These are phyloP conservation scores for Pythium phragmitis DNA, from an alignment of 352 stramenopile genomes.

Conservation along the genomic window DNA sequence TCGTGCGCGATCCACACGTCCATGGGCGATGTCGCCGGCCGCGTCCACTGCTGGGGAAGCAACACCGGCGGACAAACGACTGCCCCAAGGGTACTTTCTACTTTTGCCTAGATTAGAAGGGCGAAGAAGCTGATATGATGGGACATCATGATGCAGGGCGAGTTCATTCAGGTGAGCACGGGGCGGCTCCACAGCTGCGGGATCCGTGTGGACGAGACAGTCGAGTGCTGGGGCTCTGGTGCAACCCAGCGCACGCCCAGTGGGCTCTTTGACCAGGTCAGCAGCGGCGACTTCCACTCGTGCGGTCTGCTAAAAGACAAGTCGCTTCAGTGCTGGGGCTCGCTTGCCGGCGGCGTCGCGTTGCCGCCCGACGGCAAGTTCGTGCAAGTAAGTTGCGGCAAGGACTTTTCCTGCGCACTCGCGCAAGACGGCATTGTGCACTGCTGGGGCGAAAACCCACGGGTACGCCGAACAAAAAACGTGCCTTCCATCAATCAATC, in stretches of 20 bases:
- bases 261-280: slow-evolving; percentile 82
- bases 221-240: slow-evolving; percentile 74
- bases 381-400: slow-evolving; percentile 77
- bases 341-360: slow-evolving; percentile 30
- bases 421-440: slow-evolving; percentile 41
- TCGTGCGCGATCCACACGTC: slow-evolving; percentile 77
- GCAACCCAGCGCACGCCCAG: slow-evolving; percentile 46
- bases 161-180: slow-evolving; percentile 81
- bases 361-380: slow-evolving; percentile 51
- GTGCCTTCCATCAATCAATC: no score
- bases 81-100: slow-evolving; percentile 31
- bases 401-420: slow-evolving; percentile 62
- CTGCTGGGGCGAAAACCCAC: slow-evolving; percentile 73
- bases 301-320: slow-evolving; percentile 83
- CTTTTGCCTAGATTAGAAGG: not conserved
- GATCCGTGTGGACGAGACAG: slow-evolving; percentile 70
- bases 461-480: slow-evolving; percentile 27
- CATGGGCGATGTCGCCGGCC: slow-evolving; percentile 65
- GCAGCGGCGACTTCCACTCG: slow-evolving; percentile 76
- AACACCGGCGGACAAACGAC: slow-evolving; percentile 60
- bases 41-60: slow-evolving; percentile 75
- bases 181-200: slow-evolving; percentile 77
- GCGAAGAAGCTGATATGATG: not conserved
- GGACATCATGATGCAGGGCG: slow-evolving; percentile 25
- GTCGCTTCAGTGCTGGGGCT: slow-evolving; percentile 74